Percentiles rank a stretch among this genome's conserved stretches.
Conservation (phyloP, 306 rosid species). For the Medicago lupulina region DNA sequence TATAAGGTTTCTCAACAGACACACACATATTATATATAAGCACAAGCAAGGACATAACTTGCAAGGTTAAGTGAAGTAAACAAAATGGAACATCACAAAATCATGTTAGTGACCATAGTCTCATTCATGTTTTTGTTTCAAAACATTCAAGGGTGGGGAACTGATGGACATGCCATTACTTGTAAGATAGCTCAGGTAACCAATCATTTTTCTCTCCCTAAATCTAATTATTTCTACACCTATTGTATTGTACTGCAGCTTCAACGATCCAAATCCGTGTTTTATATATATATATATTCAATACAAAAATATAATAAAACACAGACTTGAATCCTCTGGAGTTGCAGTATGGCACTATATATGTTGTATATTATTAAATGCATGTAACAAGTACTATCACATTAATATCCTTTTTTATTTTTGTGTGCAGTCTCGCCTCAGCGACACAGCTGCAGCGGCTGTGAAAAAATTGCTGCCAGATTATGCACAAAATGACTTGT, state of each 20-base stretch:
- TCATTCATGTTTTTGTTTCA: constrained; percentile 57
- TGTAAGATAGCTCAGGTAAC: constrained; percentile 81
- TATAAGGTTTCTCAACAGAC: too few relatives aligned
- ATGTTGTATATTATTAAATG: too few relatives aligned
- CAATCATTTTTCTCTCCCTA: neutral
- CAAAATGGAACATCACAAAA: constrained; percentile 43
- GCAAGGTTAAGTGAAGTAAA: neutral
- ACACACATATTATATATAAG: neutral
- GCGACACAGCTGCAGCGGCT: constrained; percentile 63
- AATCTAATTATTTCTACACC: too few relatives aligned
- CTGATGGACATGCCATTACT: constrained; percentile 65
- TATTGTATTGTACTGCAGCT: too few relatives aligned
- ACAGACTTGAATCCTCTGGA: too few relatives aligned
- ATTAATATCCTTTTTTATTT: neutral
- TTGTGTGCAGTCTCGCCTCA: constrained; percentile 60
- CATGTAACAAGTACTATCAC: neutral
- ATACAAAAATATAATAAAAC: too few relatives aligned
- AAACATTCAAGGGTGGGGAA: constrained; percentile 66
- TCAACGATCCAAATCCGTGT: too few relatives aligned
- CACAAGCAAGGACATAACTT: neutral
- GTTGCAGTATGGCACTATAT: too few relatives aligned
- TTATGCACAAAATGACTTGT: constrained; percentile 59
- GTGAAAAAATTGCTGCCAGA: constrained; percentile 70
- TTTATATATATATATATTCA: too few relatives aligned
- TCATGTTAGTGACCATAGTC: constrained; percentile 33